Evolutionary conservation across 768 basidiomycete species (phyloP).

Genomic region (Amanita jacksonii): DNA sequence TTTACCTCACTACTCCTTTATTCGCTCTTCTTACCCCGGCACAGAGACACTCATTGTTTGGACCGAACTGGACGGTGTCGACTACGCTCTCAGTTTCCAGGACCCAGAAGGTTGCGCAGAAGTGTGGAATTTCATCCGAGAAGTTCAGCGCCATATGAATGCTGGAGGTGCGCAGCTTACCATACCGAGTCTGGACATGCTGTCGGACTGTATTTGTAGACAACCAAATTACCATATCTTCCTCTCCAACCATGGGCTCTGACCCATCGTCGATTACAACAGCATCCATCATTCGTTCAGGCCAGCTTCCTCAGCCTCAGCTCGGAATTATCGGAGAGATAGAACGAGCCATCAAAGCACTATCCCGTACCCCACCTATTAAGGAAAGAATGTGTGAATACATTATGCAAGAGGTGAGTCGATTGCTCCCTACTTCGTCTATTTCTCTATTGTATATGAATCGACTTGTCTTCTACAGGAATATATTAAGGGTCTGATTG

Average conservation of each 20-base stretch:
- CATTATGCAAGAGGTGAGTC: slow-evolving; percentile 72
- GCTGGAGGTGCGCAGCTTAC: slow-evolving; percentile 37
- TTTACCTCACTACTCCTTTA: slow-evolving; percentile 10
- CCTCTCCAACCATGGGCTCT: slow-evolving; percentile 51
- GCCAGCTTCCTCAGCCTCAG: slow-evolving; percentile 66
- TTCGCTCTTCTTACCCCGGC: slow-evolving; percentile 5
- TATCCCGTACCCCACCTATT: slow-evolving; percentile 60
- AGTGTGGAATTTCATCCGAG: slow-evolving; percentile 94
- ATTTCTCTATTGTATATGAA: slow-evolving; percentile 10
- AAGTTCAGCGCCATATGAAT: slow-evolving; percentile 82
- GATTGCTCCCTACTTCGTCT: slow-evolving; percentile 7
- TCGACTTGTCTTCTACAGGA: slow-evolving; percentile 37
- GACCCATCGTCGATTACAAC: slow-evolving; percentile 48
- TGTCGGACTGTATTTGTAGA: slow-evolving; percentile 22
- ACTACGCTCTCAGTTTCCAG: slow-evolving; percentile 96
- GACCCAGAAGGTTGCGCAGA: slow-evolving; percentile 92
- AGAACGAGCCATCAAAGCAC: slow-evolving; percentile 65
- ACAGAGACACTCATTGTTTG: slow-evolving; percentile 96
- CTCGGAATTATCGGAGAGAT: slow-evolving; percentile 73
- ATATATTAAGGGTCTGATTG: slow-evolving; percentile 81
- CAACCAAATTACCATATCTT: slow-evolving; percentile 40
- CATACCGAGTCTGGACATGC: slow-evolving; percentile 1
- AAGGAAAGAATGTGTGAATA: slow-evolving; percentile 87
- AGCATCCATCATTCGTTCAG: slow-evolving; percentile 56
- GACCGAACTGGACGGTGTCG: slow-evolving; percentile 92